Percentiles rank a stretch among this genome's conserved stretches.
Conservation (phyloP, 345 rosid genomes). For the Rhizophora apiculata region DNA sequence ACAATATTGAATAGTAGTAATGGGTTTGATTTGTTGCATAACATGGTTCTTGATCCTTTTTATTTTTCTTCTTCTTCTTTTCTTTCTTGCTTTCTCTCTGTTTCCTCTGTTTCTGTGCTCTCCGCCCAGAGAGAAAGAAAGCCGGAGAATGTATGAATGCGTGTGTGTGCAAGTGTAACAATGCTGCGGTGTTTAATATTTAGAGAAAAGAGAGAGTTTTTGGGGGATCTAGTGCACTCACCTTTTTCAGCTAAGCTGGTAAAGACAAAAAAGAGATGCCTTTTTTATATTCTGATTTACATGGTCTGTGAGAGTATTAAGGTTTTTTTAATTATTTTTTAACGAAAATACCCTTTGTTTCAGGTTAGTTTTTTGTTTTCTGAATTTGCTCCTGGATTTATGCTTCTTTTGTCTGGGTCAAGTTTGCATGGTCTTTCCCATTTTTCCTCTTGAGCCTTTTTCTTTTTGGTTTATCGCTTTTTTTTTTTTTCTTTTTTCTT, state of each 20-base stretch:
- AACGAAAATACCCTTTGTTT: background rate
- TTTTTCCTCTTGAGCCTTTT: background rate
- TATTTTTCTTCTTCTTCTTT: no score
- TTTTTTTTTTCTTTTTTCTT: no score
- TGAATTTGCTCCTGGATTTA: background rate
- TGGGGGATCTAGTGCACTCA: no score
- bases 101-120: slow-evolving; percentile 1
- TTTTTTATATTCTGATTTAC: background rate
- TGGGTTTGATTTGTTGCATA: background rate
- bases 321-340: background rate
- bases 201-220: no score
- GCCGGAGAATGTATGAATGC: background rate
- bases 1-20: slow-evolving; percentile 8
- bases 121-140: background rate
- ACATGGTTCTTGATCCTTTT: background rate
- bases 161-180: no score
- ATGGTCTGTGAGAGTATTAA: no score
- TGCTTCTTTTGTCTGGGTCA: background rate
- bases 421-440: background rate
- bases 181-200: no score
- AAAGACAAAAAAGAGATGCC: background rate
- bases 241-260: no score
- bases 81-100: background rate
- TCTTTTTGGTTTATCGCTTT: no score
- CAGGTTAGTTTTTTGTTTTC: no score